Percentiles rank a stretch among this genome's conserved stretches.
phyloP scores from a whole-genome alignment of 2,329 filamentous ascomycete species.

The Cordyceps fumosorosea region DNA sequence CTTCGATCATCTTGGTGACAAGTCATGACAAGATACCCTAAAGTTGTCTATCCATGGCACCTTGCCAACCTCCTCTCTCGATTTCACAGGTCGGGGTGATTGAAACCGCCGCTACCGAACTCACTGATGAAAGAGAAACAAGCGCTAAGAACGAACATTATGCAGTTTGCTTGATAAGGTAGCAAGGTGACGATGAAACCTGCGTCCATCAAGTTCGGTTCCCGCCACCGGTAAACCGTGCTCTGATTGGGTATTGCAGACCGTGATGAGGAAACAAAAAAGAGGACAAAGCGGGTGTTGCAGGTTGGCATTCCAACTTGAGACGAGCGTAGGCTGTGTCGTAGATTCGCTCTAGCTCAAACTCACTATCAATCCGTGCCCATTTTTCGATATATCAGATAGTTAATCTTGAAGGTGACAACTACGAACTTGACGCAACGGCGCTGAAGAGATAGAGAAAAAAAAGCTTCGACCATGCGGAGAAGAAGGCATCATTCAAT shows the following conservation, averaged over 20 bases:
- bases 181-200: slow-evolving; percentile 1
- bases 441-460: not conserved
- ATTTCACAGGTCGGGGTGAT: not conserved
- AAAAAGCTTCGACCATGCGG: not conserved
- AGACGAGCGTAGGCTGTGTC: not conserved
- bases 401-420: not conserved
- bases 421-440: not conserved
- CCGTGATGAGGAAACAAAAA: not conserved
- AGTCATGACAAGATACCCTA: not conserved
- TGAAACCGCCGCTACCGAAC: not conserved
- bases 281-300: slow-evolving; percentile 7
- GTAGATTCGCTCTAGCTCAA: not conserved
- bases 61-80: not conserved
- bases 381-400: not conserved
- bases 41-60: not conserved
- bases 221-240: not conserved
- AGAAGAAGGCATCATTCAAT: not conserved
- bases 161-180: not conserved
- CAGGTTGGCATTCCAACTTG: not conserved
- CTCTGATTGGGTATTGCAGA: not conserved
- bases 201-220: not conserved
- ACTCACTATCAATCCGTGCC: not conserved
- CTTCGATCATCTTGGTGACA: too few species aligned
- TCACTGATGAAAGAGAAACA: not conserved
- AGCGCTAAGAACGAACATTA: not conserved